Conservation (phyloP, 169 alveolate genomes). For the Eimeria tenella region DNA sequence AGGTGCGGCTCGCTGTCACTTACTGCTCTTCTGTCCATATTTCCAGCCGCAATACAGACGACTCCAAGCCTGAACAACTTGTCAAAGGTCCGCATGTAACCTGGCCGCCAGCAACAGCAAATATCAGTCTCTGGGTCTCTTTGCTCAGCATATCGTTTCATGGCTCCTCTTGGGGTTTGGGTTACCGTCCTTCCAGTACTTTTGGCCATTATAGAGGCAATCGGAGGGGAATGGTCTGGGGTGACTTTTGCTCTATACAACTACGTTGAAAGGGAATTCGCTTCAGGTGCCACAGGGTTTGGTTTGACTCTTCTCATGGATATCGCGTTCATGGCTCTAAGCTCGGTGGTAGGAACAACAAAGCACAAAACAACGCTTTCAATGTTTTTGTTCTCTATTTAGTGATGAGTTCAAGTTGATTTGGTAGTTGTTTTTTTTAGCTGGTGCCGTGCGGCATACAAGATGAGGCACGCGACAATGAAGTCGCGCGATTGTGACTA, state of each 20-base stretch:
- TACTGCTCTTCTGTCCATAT: neutral
- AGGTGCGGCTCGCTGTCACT: neutral
- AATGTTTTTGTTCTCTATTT: too few species aligned
- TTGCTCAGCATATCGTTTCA: slow-evolving; percentile 61
- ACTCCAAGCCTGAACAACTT: neutral
- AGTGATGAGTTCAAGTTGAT: too few species aligned
- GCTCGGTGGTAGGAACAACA: slow-evolving; percentile 37
- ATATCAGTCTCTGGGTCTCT: neutral
- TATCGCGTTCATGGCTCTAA: slow-evolving; percentile 19
- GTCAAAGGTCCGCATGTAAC: neutral
- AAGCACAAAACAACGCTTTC: neutral
- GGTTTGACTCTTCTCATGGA: slow-evolving; percentile 42
- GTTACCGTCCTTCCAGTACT: slow-evolving; percentile 16
- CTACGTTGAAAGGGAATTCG: slow-evolving; percentile 41
- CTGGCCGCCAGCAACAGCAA: neutral
- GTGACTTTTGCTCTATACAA: slow-evolving; percentile 61
- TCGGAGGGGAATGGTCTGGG: slow-evolving; percentile 56
- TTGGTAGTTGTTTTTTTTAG: too few species aligned
- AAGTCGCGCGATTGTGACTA: too few species aligned
- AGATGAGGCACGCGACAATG: too few species aligned
- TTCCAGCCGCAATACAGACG: neutral
- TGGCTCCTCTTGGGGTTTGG: slow-evolving; percentile 71
- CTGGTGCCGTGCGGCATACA: too few species aligned
- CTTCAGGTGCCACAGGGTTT: slow-evolving; percentile 36
- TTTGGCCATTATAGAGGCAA: slow-evolving; percentile 42